A percentile compares a stretch with the other conserved stretches of the same genome.
phyloP scores from a whole-genome alignment of 306 rosid genomes.

The Fragaria ananassa region DNA sequence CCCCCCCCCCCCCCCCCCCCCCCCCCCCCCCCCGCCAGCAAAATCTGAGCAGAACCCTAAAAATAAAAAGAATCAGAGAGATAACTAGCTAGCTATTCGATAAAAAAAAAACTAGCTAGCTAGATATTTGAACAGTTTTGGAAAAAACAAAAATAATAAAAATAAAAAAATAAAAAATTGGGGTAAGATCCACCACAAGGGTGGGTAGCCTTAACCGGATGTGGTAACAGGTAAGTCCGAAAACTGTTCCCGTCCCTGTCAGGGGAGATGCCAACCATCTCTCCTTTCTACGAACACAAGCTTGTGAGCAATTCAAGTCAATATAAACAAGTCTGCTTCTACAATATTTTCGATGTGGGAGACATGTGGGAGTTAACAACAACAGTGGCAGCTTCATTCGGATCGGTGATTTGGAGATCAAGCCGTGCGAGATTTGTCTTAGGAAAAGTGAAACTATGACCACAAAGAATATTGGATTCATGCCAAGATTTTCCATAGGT shows the following conservation, averaged over 20 bases:
- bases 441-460: neutral
- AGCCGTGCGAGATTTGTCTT: neutral
- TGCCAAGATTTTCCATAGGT: neutral
- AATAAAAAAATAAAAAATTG: neutral
- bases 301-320: rapidly evolving
- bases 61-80: neutral
- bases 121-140: neutral
- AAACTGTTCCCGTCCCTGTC: slow-evolving; percentile 35
- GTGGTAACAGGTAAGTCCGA: slow-evolving; percentile 21
- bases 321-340: neutral
- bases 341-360: slow-evolving; percentile 21
- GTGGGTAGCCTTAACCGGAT: slow-evolving; percentile 30
- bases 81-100: neutral
- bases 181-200: slow-evolving; percentile 33
- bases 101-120: no score
- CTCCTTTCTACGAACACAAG: slow-evolving; percentile 33
- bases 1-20: neutral
- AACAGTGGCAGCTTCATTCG: neutral
- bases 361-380: neutral
- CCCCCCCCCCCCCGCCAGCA: neutral
- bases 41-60: neutral
- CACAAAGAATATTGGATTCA: neutral
- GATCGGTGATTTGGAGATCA: neutral
- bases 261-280: slow-evolving; percentile 60
- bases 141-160: no score